Conservation (phyloP, 2,329 filamentous ascomycete genomes). For the Botrytis fabae region DNA sequence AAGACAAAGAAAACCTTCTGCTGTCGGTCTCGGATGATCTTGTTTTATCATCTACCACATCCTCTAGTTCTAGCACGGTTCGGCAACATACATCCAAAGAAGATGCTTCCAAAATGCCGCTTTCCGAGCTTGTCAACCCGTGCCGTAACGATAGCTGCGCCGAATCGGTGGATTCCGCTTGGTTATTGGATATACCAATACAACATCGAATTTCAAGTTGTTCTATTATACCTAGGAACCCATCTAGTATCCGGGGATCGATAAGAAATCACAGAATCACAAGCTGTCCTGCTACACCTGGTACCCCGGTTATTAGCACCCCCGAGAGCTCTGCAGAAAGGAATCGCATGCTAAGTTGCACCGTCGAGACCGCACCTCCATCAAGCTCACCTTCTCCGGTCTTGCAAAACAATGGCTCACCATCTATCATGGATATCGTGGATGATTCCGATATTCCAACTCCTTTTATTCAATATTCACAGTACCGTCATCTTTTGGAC, state of each 20-base stretch:
- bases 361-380: neutral
- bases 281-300: conserved; percentile 13
- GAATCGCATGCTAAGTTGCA: conserved; percentile 2
- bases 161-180: neutral
- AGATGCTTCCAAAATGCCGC: neutral
- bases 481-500: neutral
- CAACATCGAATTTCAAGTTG: conserved; percentile 19
- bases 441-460: neutral
- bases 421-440: neutral
- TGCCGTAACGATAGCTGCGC: neutral
- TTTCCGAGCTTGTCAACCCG: neutral
- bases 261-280: neutral
- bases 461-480: conserved; percentile 4
- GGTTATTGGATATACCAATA: neutral
- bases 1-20: neutral
- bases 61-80: conserved; percentile 6
- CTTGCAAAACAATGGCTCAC: neutral
- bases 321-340: neutral
- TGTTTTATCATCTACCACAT: neutral
- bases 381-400: neutral
- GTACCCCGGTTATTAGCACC: neutral
- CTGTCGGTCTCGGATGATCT: conserved; percentile 6
- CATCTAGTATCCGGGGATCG: neutral
- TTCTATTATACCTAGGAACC: neutral
- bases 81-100: conserved; percentile 2